phyloP scores from a whole-genome alignment of 192 early-diverging fungal genomes.

The Pilobolus umbonatus region DNA sequence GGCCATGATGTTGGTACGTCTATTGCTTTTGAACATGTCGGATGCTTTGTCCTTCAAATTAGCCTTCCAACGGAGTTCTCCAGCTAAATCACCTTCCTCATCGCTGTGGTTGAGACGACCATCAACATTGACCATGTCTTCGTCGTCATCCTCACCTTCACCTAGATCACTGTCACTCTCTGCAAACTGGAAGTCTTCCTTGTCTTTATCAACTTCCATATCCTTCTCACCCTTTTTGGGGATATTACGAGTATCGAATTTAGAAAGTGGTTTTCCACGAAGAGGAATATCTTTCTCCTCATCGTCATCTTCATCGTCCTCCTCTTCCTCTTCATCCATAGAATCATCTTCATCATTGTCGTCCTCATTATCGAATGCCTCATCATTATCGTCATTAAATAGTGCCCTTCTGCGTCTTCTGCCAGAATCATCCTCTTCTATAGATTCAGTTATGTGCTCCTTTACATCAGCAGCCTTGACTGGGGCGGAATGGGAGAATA shows the following conservation, averaged over 20 bases:
- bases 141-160: slow-evolving; percentile 36
- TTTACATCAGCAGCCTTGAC: slow-evolving; percentile 46
- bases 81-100: slow-evolving; percentile 40
- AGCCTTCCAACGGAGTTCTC: slow-evolving; percentile 63
- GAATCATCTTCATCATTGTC: slow-evolving; percentile 40
- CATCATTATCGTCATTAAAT: slow-evolving; percentile 48
- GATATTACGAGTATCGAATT: slow-evolving; percentile 37
- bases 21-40: slow-evolving; percentile 45
- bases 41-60: slow-evolving; percentile 61
- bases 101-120: slow-evolving; percentile 27
- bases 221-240: slow-evolving; percentile 36
- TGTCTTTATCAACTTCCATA: slow-evolving; percentile 22
- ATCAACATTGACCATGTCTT: slow-evolving; percentile 33
- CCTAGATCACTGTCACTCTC: slow-evolving; percentile 74
- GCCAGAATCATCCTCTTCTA: slow-evolving; percentile 36
- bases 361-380: slow-evolving; percentile 40
- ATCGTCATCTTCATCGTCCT: slow-evolving; percentile 30
- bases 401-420: slow-evolving; percentile 56
- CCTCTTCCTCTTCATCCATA: slow-evolving; percentile 22
- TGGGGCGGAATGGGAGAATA: slow-evolving; percentile 64
- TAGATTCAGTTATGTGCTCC: slow-evolving; percentile 23
- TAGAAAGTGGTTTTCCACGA: slow-evolving; percentile 28
- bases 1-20: slow-evolving; percentile 83
- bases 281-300: slow-evolving; percentile 44
- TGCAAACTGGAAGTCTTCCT: slow-evolving; percentile 44